Evolutionary conservation across 2,329 filamentous ascomycete species (phyloP).

Genomic region (Curvularia verruculosa): DNA sequence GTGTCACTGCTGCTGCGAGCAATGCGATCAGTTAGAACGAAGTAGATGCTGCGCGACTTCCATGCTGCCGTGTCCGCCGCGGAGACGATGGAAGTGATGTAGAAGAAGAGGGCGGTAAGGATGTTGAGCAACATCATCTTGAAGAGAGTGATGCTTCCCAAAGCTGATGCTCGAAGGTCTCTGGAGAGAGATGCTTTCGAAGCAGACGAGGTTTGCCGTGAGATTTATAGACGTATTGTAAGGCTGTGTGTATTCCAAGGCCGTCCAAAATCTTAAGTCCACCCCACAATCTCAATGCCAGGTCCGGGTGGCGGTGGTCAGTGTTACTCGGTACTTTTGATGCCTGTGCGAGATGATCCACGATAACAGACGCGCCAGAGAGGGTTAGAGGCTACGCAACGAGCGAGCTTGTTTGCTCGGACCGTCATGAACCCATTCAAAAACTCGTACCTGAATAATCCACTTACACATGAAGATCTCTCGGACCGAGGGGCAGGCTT

Average conservation of each 20-base stretch:
- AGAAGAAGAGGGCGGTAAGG: constrained; percentile 15
- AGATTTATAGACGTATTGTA: constrained; percentile 12
- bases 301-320: not conserved
- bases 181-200: constrained; percentile 4
- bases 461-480: constrained; percentile 9
- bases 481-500: constrained; percentile 14
- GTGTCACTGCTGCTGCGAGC: constrained; percentile 43
- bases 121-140: constrained; percentile 28
- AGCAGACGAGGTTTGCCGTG: constrained; percentile 6
- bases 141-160: constrained; percentile 4
- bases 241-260: constrained; percentile 2
- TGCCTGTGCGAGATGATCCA: constrained; percentile 6
- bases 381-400: not conserved
- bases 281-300: constrained; percentile 4
- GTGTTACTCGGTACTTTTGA: constrained; percentile 1
- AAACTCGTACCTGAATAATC: constrained; percentile 2
- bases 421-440: constrained; percentile 15
- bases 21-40: constrained; percentile 46
- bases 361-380: not conserved
- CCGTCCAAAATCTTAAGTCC: not conserved
- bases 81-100: constrained; percentile 25
- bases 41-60: constrained; percentile 49
- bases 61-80: constrained; percentile 43
- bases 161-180: constrained; percentile 4
- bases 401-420: constrained; percentile 8